These are phyloP conservation scores for Nakazawaea anatomiae DNA, from an alignment of 805 yeast species.

Conservation along the genomic window DNA sequence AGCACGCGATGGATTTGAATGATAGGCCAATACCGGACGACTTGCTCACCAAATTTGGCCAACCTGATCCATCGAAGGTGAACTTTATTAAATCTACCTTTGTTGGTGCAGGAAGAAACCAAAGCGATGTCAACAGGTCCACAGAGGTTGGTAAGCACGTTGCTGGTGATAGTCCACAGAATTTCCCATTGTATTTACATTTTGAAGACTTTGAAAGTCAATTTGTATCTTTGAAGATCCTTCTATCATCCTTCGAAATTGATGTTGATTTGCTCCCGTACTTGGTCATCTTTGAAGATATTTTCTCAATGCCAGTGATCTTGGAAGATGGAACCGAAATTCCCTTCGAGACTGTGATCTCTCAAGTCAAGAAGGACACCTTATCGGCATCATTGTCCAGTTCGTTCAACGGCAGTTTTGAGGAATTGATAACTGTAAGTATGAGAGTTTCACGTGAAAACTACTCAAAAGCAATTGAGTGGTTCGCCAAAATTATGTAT, in stretches of 20 bases:
- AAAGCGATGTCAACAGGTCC: conserved; percentile 24
- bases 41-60: conserved; percentile 53
- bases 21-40: conserved; percentile 72
- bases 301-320: conserved; percentile 68
- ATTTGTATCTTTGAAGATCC: conserved; percentile 63
- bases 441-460: conserved; percentile 57
- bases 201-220: conserved; percentile 76
- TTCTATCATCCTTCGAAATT: conserved; percentile 49
- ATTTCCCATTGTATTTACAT: conserved; percentile 66
- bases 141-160: conserved; percentile 18
- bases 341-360: conserved; percentile 73
- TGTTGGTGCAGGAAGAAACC: conserved; percentile 50
- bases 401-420: conserved; percentile 50
- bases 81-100: conserved; percentile 65
- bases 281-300: conserved; percentile 52
- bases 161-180: conserved; percentile 29
- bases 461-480: conserved; percentile 63
- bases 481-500: conserved; percentile 67
- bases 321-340: conserved; percentile 53
- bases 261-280: conserved; percentile 55
- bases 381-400: conserved; percentile 50
- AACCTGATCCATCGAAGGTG: conserved; percentile 72
- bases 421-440: conserved; percentile 59
- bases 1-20: conserved; percentile 60
- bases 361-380: conserved; percentile 67